Evolutionary conservation across 352 stramenopile species (phyloP).

Genomic region (Pythium apleroticum): DNA sequence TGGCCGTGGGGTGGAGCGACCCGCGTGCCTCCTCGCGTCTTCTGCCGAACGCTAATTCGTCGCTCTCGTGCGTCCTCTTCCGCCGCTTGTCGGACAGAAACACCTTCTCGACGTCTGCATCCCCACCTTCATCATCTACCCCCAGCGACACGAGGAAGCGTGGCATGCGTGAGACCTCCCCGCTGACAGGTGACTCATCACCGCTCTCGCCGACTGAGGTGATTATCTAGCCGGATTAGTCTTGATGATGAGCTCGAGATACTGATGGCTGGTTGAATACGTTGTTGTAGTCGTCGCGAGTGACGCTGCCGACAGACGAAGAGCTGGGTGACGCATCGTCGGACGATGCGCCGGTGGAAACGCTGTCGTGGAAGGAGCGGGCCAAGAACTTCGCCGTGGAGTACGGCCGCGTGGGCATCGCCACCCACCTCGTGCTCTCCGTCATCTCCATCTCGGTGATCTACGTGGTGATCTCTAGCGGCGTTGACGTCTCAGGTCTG

Average conservation of each 20-base stretch:
- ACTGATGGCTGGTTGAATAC: background rate
- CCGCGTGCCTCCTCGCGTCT: background rate
- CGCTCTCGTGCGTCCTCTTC: conserved; percentile 23
- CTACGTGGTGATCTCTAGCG: conserved; percentile 67
- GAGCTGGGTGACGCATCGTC: conserved; percentile 27
- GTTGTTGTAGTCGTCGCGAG: conserved; percentile 9
- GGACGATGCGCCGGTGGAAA: conserved; percentile 3
- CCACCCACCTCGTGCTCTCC: conserved; percentile 77
- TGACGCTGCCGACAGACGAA: conserved; percentile 8
- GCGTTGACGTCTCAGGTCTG: conserved; percentile 61
- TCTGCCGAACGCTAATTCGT: conserved; percentile 27
- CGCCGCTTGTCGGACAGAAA: conserved; percentile 31
- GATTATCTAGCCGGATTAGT: background rate
- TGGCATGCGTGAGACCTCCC: conserved; percentile 28
- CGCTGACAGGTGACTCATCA: conserved; percentile 6
- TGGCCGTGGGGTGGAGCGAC: background rate
- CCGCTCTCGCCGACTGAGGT: conserved; percentile 18
- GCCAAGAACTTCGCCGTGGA: conserved; percentile 82
- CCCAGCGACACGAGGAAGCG: conserved; percentile 13
- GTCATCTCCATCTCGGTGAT: conserved; percentile 73
- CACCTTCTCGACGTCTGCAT: conserved; percentile 31
- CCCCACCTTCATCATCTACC: conserved; percentile 16
- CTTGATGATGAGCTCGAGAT: background rate
- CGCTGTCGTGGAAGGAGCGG: conserved; percentile 60
- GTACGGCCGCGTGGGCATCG: conserved; percentile 77